Percentiles rank a stretch among this genome's conserved stretches.
Evolutionary conservation across 192 early-diverging fungal species (phyloP).

Genomic region (Thoreauomyces humboldtii): DNA sequence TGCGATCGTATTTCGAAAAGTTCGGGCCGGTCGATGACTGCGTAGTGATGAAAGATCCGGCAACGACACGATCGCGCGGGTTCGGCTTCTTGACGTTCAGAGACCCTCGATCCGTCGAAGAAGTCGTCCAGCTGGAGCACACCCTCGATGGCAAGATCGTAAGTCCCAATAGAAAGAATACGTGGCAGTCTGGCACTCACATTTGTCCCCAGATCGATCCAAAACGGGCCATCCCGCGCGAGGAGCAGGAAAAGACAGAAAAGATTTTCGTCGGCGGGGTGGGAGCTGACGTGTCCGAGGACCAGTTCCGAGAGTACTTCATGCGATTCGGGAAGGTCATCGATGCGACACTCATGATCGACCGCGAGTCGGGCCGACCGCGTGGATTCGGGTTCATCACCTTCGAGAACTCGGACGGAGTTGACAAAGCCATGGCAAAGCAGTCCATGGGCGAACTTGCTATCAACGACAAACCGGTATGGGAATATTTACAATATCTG

Average conservation of each 20-base stretch:
- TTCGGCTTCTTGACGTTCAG: conserved; percentile 78
- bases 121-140: conserved; percentile 65
- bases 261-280: conserved; percentile 96
- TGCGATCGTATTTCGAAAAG: conserved; percentile 66
- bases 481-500: background rate
- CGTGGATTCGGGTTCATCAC: conserved; percentile 96
- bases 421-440: conserved; percentile 69
- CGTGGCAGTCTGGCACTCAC: background rate
- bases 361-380: conserved; percentile 79
- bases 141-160: conserved; percentile 77
- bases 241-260: conserved; percentile 74
- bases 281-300: conserved; percentile 80
- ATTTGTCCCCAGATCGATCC: conserved; percentile 63
- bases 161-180: conserved; percentile 27
- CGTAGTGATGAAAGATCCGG: conserved; percentile 72
- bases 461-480: conserved; percentile 70
- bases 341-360: conserved; percentile 83
- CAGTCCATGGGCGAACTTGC: conserved; percentile 52
- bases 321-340: conserved; percentile 77
- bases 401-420: conserved; percentile 71
- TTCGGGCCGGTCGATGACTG: conserved; percentile 73
- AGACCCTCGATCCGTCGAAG: conserved; percentile 59
- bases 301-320: conserved; percentile 83
- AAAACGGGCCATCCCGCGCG: conserved; percentile 68
- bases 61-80: conserved; percentile 67